Percentiles rank a stretch among this genome's conserved stretches.
phyloP scores from a whole-genome alignment of 805 yeast genomes.

The Kregervanrija pseudodelftensis region DNA sequence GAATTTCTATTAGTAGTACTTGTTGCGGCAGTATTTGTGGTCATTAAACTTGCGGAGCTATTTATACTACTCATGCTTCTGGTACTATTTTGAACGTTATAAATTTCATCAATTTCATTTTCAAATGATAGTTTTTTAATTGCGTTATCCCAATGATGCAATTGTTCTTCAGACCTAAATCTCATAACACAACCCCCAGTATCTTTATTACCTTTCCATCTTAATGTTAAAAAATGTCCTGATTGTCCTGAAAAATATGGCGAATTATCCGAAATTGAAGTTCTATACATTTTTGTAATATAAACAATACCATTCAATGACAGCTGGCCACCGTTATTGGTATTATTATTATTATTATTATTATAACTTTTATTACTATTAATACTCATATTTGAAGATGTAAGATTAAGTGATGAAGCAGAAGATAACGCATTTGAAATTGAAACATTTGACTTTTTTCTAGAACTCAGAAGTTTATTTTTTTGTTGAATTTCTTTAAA shows the following conservation, averaged over 20 bases:
- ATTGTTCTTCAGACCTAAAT: conserved; percentile 74
- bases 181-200: conserved; percentile 79
- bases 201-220: conserved; percentile 84
- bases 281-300: conserved; percentile 21
- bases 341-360: conserved; percentile 1
- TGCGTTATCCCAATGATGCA: conserved; percentile 76
- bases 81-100: conserved; percentile 8
- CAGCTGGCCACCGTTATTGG: conserved; percentile 12
- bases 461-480: conserved; percentile 39
- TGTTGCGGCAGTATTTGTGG: conserved; percentile 8
- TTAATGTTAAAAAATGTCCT: conserved; percentile 57
- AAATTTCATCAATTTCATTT: neutral
- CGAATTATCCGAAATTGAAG: conserved; percentile 24
- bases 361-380: neutral
- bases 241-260: conserved; percentile 19
- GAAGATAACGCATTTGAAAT: conserved; percentile 21
- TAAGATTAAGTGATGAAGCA: neutral
- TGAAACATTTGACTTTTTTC: conserved; percentile 43
- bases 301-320: conserved; percentile 27
- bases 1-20: conserved; percentile 13
- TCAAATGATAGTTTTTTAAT: conserved; percentile 38
- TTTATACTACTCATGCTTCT: conserved; percentile 7
- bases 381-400: no score
- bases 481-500: conserved; percentile 54
- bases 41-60: conserved; percentile 5